Conservation (phyloP, 202 grass and related monocot species). For the Elaeis oleifera region DNA sequence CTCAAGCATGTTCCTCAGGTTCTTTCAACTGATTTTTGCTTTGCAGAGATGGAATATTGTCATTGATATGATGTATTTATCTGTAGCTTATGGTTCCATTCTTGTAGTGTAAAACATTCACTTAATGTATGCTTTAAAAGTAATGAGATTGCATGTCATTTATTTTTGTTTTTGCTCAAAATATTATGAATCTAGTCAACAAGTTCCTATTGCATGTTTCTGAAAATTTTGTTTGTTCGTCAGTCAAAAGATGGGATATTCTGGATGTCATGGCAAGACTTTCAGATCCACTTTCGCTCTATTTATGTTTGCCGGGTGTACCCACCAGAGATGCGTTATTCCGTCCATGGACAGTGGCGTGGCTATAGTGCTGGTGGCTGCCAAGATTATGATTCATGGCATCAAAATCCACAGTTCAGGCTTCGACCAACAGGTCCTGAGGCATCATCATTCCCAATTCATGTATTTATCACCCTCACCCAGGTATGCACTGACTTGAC, state of each 20-base stretch:
- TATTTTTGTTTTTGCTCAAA: no score
- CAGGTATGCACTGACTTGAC: conserved; percentile 52
- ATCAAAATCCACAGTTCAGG: conserved; percentile 95
- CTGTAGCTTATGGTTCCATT: no score
- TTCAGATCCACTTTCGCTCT: conserved; percentile 97
- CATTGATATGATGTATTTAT: neutral
- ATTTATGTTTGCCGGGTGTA: conserved; percentile 99
- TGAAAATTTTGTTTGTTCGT: conserved; percentile 15
- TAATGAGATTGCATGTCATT: no score
- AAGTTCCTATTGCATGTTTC: neutral
- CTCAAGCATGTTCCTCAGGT: conserved; percentile 98
- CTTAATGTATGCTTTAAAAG: no score
- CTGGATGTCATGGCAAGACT: conserved; percentile 99
- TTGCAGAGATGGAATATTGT: neutral
- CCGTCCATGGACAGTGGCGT: conserved; percentile 93
- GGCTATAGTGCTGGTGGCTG: conserved; percentile 91
- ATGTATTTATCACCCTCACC: conserved; percentile 97
- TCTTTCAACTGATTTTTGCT: conserved; percentile 6
- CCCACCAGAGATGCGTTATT: conserved; percentile 84
- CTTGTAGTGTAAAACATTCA: no score
- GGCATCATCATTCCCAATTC: conserved; percentile 74
- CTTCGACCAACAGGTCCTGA: conserved; percentile 76
- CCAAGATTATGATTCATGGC: conserved; percentile 96
- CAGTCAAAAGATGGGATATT: conserved; percentile 98
- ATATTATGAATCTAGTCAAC: neutral